Percentiles rank a stretch among this genome's conserved stretches.
These are phyloP conservation scores for Yamadazyma pseudoaaseri DNA, from an alignment of 1,139 yeast species.

Conservation along the genomic window DNA sequence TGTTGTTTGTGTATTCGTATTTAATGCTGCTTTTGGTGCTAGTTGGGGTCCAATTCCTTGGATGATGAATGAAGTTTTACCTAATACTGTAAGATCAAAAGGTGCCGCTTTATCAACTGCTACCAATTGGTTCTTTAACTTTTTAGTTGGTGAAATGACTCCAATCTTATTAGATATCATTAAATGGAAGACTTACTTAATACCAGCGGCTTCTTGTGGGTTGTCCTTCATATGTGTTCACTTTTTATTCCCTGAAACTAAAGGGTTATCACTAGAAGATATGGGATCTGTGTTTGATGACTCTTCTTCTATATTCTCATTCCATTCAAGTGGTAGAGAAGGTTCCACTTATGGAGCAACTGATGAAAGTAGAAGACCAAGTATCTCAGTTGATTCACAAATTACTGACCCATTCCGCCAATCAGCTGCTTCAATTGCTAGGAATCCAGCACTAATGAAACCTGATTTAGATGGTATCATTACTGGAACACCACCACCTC, in stretches of 20 bases:
- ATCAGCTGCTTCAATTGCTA: slow-evolving; percentile 39
- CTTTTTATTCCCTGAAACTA: slow-evolving; percentile 53
- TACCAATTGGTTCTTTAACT: slow-evolving; percentile 92
- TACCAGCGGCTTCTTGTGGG: slow-evolving; percentile 77
- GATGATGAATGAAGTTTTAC: slow-evolving; percentile 89
- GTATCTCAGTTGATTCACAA: slow-evolving; percentile 17
- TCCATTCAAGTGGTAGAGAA: slow-evolving; percentile 28
- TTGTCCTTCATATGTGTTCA: slow-evolving; percentile 60
- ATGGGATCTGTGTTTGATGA: slow-evolving; percentile 55
- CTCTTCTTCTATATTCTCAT: slow-evolving; percentile 42
- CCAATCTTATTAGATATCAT: slow-evolving; percentile 79
- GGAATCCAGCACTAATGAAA: slow-evolving; percentile 35
- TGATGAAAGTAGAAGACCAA: slow-evolving; percentile 19
- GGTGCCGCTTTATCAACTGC: slow-evolving; percentile 93
- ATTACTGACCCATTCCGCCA: slow-evolving; percentile 23
- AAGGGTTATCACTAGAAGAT: slow-evolving; percentile 53
- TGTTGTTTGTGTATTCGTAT: slow-evolving; percentile 71
- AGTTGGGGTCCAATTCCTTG: slow-evolving; percentile 97
- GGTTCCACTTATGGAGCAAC: slow-evolving; percentile 22
- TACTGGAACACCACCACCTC: slow-evolving; percentile 27
- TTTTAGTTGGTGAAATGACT: slow-evolving; percentile 87
- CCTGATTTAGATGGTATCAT: slow-evolving; percentile 34
- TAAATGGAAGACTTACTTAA: slow-evolving; percentile 76
- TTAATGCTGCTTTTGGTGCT: slow-evolving; percentile 84
- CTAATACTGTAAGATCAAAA: slow-evolving; percentile 83